Conservation (phyloP, 1,139 yeast species). For the Debaryomyces udenii region DNA sequence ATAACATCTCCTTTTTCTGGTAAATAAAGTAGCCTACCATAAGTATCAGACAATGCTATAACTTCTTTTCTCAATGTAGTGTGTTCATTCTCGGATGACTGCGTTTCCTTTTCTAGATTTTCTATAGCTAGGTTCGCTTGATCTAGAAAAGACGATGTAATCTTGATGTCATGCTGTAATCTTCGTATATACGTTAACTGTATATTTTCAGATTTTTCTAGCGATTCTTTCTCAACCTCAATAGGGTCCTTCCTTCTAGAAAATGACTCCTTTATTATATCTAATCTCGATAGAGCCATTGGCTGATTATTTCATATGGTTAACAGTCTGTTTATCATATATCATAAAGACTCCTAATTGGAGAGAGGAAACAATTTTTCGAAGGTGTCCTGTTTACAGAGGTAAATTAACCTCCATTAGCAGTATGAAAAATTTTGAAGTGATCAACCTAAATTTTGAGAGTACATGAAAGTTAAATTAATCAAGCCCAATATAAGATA, state of each 20-base stretch:
- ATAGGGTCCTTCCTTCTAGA: background rate
- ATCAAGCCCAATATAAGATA: background rate
- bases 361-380: too few species aligned
- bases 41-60: slow-evolving; percentile 33
- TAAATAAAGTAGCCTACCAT: slow-evolving; percentile 32
- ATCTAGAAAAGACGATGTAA: slow-evolving; percentile 26
- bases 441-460: background rate
- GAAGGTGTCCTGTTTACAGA: background rate
- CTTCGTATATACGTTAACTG: slow-evolving; percentile 26
- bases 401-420: slow-evolving; percentile 3
- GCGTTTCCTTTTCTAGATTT: slow-evolving; percentile 15
- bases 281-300: slow-evolving; percentile 7
- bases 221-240: background rate
- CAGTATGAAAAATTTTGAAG: slow-evolving; percentile 7
- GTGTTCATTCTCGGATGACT: slow-evolving; percentile 11
- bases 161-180: slow-evolving; percentile 31
- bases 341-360: too few species aligned
- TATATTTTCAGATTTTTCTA: slow-evolving; percentile 15
- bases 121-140: slow-evolving; percentile 36
- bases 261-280: slow-evolving; percentile 11
- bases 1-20: slow-evolving; percentile 43
- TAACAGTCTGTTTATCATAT: too few species aligned
- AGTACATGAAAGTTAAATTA: background rate
- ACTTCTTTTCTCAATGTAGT: slow-evolving; percentile 19
- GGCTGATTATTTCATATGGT: background rate